Evolutionary conservation across 129 eudicot species (phyloP), one percentile per base, ranked within the genome.

Genomic region (Cynara cardunculus): DNA sequence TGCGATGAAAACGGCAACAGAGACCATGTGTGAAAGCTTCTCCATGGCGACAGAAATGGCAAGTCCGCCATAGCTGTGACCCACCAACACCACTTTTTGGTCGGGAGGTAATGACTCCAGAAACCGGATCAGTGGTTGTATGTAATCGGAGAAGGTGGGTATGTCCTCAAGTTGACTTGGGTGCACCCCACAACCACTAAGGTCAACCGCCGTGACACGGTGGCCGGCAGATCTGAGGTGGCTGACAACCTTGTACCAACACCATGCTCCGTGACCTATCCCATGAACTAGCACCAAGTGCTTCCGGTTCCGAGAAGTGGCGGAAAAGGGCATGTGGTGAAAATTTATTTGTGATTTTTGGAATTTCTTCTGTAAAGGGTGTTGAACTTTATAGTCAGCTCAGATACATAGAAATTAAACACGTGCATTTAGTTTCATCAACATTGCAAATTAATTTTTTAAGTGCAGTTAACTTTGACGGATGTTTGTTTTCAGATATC

Each of bases 201-300:
- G 89, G 87, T 89, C 93, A 41, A 91, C 24, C 1, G 93, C 90
- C 4, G 87, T 87, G 30, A 83, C 93, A 0, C 62, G 80, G 71
- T 89, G 87, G 24, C 96, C 91, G 3, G 79, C 77, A 8, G 68
- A 39, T 71, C 75, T 73, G 2, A 91, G 88, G 76, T 83, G 61
- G 75, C 56, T 31, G 9, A 78, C 84, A 14, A 89, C 82, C 74
- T 87, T 91, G 84, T 88, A 91, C 96, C 96, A 91, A 78, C 89
- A 87, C 93, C 96, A 91, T 25, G 89, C 90, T 81, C 93, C 91
- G 64, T 87, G 96, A 46, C 89, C 32, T 56, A 81, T 35, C 13
- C 92, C 89, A 65, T 91, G 93, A 53, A 91, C 91, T 4, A 88
- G 90, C 26, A 91, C 92, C 31, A 90, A 86, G 70, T 90, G 92